Base-by-base conservation (phyloP, 208 protist species). In the Leishmania aethiopica region DNA sequence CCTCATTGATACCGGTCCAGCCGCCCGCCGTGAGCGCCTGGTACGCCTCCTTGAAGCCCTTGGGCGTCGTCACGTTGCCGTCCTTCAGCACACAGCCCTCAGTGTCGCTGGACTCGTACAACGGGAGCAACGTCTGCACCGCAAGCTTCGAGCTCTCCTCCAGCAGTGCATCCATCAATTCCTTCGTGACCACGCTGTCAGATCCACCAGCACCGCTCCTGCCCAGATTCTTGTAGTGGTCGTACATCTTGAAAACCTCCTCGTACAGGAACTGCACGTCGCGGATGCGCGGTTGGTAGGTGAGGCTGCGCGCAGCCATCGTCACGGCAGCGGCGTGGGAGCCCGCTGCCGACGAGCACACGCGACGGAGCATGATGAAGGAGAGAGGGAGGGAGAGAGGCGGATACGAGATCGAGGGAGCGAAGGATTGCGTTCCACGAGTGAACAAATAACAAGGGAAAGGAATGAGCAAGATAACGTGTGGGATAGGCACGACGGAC, bases 1-100 rank as follows among this genome's bases (percentile, higher is more conserved):
- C 88, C 28, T 85, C 85, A 62, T 80, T 87, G 78, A 97, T 84
- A 55, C 87, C 88, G 60, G 89, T 86, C 96, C 96, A 98, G 22
- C 94, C 94, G 75, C 90, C 93, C 72, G 94, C 93, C 13, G 75
- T 77, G 81, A 89, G 95, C 8, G 85, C 59, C 80, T 97, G 80
- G 87, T 96, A 98, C 40, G 93, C 96, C 84, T 95, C 94, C 88
- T 97, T 96, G 84, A 94, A 97, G 40, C 93, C 94, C 67, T 91
- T 94, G 1, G 96, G 93, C 22, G 91, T 94, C 22, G 77, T 90
- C 45, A 96, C 93, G 32, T 77, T 76, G 32, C 91, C 89, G 64
- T 96, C 84, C 53, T 88, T 80, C 53, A 92, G 78, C 35, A 80
- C 40, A 82, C 93, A 96, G 40, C 90, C 89, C 69, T 90, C 93